A percentile compares a stretch with the other conserved stretches of the same genome.
These are phyloP conservation scores for Penicillium pancosmium DNA, from an alignment of 495 filamentous ascomycete species.

Conservation along the genomic window DNA sequence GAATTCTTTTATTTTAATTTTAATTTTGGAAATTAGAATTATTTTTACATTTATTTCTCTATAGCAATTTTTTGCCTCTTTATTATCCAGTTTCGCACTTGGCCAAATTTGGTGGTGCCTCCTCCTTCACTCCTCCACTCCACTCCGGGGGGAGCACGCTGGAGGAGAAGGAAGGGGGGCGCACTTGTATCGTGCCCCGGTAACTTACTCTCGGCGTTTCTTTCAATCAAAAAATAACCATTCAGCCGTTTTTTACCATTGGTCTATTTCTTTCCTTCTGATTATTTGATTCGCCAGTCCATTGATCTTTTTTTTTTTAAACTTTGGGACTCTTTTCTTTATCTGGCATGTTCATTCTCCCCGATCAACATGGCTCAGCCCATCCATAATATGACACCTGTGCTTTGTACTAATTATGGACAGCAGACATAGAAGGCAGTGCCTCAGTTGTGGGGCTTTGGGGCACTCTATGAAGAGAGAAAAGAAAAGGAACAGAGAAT, in stretches of 20 bases:
- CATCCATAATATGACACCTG: neutral
- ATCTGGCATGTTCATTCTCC: constrained; percentile 4
- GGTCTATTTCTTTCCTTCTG: constrained; percentile 6
- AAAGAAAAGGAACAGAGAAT: constrained; percentile 1
- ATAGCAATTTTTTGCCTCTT: constrained; percentile 12
- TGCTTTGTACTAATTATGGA: constrained; percentile 7
- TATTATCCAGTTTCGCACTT: constrained; percentile 12
- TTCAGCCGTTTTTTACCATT: neutral
- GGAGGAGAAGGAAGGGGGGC: neutral
- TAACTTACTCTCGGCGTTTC: neutral
- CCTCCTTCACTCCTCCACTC: too few species aligned
- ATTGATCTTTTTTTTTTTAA: constrained; percentile 7
- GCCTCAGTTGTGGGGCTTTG: constrained; percentile 1
- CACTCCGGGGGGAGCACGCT: too few species aligned
- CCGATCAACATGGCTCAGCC: neutral
- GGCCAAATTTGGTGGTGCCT: constrained; percentile 1
- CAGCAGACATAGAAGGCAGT: neutral
- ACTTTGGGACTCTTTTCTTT: constrained; percentile 1
- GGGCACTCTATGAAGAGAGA: neutral
- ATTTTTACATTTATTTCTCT: constrained; percentile 9
- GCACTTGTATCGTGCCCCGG: neutral
- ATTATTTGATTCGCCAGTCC: constrained; percentile 11
- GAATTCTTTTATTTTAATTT: constrained; percentile 13
- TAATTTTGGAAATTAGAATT: neutral
- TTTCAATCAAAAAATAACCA: neutral